Base-by-base conservation (phyloP, 2,329 filamentous ascomycete genomes). In the Phialemoniopsis sp. region DNA sequence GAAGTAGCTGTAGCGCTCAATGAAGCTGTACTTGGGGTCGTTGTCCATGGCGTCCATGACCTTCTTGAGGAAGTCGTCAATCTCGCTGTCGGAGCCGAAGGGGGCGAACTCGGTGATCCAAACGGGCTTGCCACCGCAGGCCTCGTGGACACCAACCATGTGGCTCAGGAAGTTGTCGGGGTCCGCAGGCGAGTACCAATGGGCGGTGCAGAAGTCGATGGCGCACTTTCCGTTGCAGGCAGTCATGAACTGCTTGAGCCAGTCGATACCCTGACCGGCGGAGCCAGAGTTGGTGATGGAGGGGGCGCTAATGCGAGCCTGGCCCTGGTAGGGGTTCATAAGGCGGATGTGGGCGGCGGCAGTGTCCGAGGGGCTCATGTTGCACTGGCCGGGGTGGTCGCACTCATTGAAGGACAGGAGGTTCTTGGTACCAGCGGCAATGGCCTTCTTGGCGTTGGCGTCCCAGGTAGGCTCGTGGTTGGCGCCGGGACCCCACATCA, bases 391-490 rank as follows among this genome's bases (percentile, higher is more conserved):
- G 12, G 50, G 48, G 46, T 73, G 71, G 59, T 88, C 84, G 34
- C 80, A 80, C 70, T 88, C 83, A 71, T 88, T 88, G 75, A 85
- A 86, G 58, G 72, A 71, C 54, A 87, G 71, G 40, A 87, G 59
- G 50, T 72, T 67, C 46, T 68, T 73, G 47, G 73, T 63, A 40
- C 82, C 82, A 12, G 57, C 56, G 37, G 58, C 50, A 45, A 85
- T 72, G 45, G 77, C 76, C 13, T 59, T 55, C 38, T 70, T 56
- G 34, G 72, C 79, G 45, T 73, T 69, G 13, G 44, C 34, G 26
- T 53, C 49, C 80, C 82, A 87, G 51, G 53, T 56, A 39, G 50
- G 40, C 40, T 68, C 68, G 57, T 75, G 68, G 12, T 61, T 58
- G 9, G 53, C 40, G 12, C 49, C 48, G 39, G 69, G 58, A 38